Base-by-base conservation (phyloP, 129 eudicot genomes). In the Flaveria ramosissima region DNA sequence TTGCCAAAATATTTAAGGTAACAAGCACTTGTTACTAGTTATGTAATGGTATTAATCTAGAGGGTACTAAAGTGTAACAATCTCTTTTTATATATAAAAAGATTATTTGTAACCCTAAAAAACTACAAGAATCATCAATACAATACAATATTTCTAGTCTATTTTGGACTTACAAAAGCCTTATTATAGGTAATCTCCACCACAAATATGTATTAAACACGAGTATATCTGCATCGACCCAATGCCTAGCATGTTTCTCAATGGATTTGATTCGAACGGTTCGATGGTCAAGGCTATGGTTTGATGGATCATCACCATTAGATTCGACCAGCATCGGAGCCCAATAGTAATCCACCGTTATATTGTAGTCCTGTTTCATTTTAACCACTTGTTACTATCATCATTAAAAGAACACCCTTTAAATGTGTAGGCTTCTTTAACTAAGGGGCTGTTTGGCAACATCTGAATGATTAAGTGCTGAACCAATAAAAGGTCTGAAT, bases 311-410 rank as follows among this genome's bases (percentile, higher is more conserved):
- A 52, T 86, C 93, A 19, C 81, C 80, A 27, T 89, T 89, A 7
- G 93, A 89, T 80, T 89, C 87, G 19, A 86, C 86, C 59, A 89
- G 50, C 11, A 83, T 71, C 0, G 93, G 90, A 39, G 90, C 81
- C 93, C 93, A 88, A 71, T 85, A 79, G 67, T 81, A 86, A 47
- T 86, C 93, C n/a, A 88, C 77, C 1, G 88, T 68, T n/a, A 84
- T 86, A 74, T 86, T 66, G 72, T 81, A 88, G 15, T 83, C 93
- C 90, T 88, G 16, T 32, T 32, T 14, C 68, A 16, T 9, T 67
- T 68, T 9, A 26, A 15, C 55, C 65, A 59, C 36, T 9, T 59
- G 68, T 61, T 23, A 60, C 0, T 23, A 9, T 61, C 39, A 4
- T 70, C 55, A 53, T 7, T n/a, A 16, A n/a, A 53, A 16, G 3